Evolutionary conservation across 176 grass and related monocot genomes (phyloP).

Genomic region (Saccharum spontaneum): DNA sequence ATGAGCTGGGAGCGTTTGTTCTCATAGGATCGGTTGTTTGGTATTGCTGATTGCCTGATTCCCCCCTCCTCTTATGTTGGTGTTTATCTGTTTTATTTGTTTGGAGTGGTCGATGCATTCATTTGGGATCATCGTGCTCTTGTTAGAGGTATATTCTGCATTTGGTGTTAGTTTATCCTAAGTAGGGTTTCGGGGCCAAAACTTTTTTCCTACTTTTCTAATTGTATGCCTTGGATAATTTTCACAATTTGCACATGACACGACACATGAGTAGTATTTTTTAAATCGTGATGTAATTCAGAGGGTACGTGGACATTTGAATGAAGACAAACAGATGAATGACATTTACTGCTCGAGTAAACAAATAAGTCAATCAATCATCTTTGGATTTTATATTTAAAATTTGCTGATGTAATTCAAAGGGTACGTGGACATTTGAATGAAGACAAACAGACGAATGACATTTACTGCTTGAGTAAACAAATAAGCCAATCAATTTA

Average conservation of each 20-base stretch:
- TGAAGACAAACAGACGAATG: constrained; percentile 1
- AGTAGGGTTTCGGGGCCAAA: not conserved
- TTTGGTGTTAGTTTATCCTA: not conserved
- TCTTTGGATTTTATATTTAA: not conserved
- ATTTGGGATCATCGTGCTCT: constrained; percentile 4
- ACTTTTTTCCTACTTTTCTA: not conserved
- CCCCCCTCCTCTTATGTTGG: too few relatives aligned
- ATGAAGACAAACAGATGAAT: constrained; percentile 5
- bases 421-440: constrained; percentile 8
- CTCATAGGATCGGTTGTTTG: not conserved
- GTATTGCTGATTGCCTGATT: too few relatives aligned
- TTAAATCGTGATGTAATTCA: not conserved
- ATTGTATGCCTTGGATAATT: not conserved
- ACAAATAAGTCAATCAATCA: constrained; percentile 8
- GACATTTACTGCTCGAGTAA: constrained; percentile 12
- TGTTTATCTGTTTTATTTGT: constrained; percentile 1
- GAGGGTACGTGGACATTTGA: constrained; percentile 12
- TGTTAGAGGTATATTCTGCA: constrained; percentile 5
- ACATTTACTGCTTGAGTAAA: constrained; percentile 19
- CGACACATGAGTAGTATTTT: not conserved
- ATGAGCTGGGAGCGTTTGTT: not conserved
- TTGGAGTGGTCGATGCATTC: not conserved
- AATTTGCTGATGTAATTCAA: not conserved
- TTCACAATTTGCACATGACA: not conserved
- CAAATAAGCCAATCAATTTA: not conserved